Percentiles rank a stretch among this genome's conserved stretches.
These are phyloP conservation scores for Trypanosoma avium DNA, from an alignment of 208 protist genomes.

Conservation along the genomic window DNA sequence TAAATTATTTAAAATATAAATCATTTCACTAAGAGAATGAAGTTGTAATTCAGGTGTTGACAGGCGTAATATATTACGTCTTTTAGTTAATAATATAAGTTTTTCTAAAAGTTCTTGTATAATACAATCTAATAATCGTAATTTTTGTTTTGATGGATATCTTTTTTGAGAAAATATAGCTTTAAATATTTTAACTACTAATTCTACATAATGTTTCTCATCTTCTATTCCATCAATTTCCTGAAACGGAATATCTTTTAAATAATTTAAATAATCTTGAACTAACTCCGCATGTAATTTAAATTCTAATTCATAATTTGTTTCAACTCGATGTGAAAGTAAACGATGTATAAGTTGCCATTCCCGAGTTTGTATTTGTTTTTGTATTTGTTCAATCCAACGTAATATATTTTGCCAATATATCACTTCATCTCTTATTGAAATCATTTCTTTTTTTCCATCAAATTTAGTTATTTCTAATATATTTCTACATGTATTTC, in stretches of 20 bases:
- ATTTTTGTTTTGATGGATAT: constrained; percentile 47
- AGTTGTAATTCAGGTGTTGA: constrained; percentile 24
- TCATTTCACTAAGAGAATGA: constrained; percentile 19
- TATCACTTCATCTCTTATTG: constrained; percentile 53
- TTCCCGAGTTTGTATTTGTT: constrained; percentile 77
- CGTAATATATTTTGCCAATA: constrained; percentile 69
- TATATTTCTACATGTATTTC: constrained; percentile 57
- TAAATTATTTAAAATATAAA: constrained; percentile 38
- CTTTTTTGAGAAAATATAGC: constrained; percentile 39
- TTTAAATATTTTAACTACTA: constrained; percentile 43
- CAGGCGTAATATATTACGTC: constrained; percentile 41
- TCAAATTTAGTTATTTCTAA: constrained; percentile 38
- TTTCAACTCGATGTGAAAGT: constrained; percentile 67
- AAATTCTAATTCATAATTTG: constrained; percentile 74
- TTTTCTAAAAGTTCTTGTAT: constrained; percentile 42
- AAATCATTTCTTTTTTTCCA: constrained; percentile 12
- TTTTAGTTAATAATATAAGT: constrained; percentile 46
- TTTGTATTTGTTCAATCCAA: constrained; percentile 75
- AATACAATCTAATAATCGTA: constrained; percentile 53
- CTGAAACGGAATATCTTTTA: constrained; percentile 63
- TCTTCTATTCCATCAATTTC: constrained; percentile 33
- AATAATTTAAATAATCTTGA: constrained; percentile 63
- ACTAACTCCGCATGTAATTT: constrained; percentile 49
- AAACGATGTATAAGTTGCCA: constrained; percentile 79
- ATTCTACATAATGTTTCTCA: constrained; percentile 1